A percentile compares a stretch with the other conserved stretches of the same genome.
Evolutionary conservation across 2,329 filamentous ascomycete species (phyloP).

Genomic region (Diaporthe sp.): DNA sequence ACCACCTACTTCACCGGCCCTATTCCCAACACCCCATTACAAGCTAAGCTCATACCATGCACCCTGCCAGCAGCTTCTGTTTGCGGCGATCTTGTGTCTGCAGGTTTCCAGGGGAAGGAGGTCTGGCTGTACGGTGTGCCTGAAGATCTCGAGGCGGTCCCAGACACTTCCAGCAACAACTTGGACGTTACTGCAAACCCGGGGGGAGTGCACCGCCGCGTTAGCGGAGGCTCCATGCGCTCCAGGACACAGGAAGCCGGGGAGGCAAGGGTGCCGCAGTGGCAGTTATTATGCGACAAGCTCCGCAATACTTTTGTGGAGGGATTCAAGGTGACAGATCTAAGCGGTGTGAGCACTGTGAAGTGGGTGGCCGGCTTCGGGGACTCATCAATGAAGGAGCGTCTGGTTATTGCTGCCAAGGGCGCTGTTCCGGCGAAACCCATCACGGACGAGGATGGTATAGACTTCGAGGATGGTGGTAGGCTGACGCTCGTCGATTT

Average conservation of each 20-base stretch:
- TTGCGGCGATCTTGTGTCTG: constrained; percentile 76
- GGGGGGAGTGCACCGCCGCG: constrained; percentile 48
- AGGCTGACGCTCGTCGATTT: constrained; percentile 81
- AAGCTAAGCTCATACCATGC: constrained; percentile 72
- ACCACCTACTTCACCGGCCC: constrained; percentile 85
- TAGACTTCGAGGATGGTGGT: constrained; percentile 82
- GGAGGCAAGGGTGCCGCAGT: constrained; percentile 65
- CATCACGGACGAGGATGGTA: constrained; percentile 72
- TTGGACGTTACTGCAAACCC: constrained; percentile 38
- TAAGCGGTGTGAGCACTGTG: constrained; percentile 74
- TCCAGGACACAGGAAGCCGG: constrained; percentile 50
- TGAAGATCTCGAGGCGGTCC: constrained; percentile 73
- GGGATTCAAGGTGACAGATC: constrained; percentile 72
- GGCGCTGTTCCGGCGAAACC: constrained; percentile 70
- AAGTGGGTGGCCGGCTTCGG: constrained; percentile 75
- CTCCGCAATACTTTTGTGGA: constrained; percentile 76
- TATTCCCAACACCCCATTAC: constrained; percentile 59
- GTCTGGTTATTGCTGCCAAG: constrained; percentile 77
- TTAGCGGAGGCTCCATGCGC: constrained; percentile 54
- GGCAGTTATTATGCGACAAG: constrained; percentile 76
- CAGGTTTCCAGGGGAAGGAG: constrained; percentile 77
- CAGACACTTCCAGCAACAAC: constrained; percentile 47
- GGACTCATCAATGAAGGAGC: constrained; percentile 59
- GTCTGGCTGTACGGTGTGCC: constrained; percentile 85
- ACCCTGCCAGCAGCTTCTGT: constrained; percentile 77